A percentile compares a stretch with the other conserved stretches of the same genome.
Evolutionary conservation across 352 stramenopile species (phyloP).

Genomic region (Aphanomyces euteiches): DNA sequence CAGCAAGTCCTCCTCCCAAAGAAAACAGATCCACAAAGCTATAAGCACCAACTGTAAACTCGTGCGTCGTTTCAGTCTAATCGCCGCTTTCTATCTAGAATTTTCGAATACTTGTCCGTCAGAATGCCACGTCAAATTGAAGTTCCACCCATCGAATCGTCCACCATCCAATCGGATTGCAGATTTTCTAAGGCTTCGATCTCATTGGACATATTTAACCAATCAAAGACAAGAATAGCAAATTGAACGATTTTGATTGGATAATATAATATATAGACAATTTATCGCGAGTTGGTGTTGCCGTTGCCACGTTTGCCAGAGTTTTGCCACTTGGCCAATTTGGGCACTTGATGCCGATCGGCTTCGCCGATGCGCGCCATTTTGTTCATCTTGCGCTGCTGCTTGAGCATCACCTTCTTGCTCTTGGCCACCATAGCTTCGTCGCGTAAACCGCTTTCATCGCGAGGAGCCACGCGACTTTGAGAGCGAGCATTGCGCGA

Average conservation of each 20-base stretch:
- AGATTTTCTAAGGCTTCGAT: no score
- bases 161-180: no score
- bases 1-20: no score
- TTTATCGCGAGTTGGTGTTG: conserved; percentile 73
- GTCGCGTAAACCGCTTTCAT: conserved; percentile 62
- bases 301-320: conserved; percentile 83
- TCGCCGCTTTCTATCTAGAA: no score
- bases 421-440: conserved; percentile 45
- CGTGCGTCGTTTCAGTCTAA: no score
- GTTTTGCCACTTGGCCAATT: conserved; percentile 88
- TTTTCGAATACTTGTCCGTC: no score
- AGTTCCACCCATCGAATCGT: no score
- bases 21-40: no score
- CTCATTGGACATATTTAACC: neutral
- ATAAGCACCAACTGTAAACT: no score
- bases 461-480: conserved; percentile 69
- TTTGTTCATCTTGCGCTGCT: conserved; percentile 77
- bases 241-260: neutral
- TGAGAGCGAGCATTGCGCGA: conserved; percentile 68
- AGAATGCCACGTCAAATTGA: no score
- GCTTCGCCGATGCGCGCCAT: conserved; percentile 74
- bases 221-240: neutral
- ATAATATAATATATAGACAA: conserved; percentile 18
- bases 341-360: conserved; percentile 72
- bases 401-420: conserved; percentile 49